These are phyloP conservation scores for Fusarium udum DNA, from an alignment of 2,329 filamentous ascomycete species.

Conservation along the genomic window DNA sequence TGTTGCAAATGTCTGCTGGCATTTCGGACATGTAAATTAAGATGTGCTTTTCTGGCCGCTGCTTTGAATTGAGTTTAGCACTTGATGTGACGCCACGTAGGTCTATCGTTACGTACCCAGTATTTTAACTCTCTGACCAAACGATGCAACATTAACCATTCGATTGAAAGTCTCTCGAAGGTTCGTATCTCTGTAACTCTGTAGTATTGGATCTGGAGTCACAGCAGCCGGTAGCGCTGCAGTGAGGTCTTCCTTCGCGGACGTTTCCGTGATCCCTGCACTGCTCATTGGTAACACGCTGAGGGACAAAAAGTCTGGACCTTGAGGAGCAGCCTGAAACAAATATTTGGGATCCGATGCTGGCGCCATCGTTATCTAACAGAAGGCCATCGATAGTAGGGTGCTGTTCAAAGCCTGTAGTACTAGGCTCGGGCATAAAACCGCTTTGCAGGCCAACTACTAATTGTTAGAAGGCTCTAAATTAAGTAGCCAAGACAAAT, in stretches of 20 bases:
- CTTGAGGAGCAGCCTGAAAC: not conserved
- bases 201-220: not conserved
- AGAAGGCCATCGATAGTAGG: not conserved
- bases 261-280: not conserved
- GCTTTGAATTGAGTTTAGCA: not conserved
- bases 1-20: not conserved
- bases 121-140: not conserved
- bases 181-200: accelerated
- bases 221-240: not conserved
- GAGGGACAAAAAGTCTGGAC: not conserved
- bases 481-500: accelerated
- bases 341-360: not conserved
- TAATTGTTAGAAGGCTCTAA: not conserved
- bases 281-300: accelerated
- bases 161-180: not conserved
- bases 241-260: not conserved
- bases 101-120: not conserved
- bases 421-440: not conserved
- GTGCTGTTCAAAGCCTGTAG: no score
- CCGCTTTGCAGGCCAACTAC: not conserved
- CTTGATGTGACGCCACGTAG: not conserved
- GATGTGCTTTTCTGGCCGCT: not conserved
- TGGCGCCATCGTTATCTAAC: not conserved
- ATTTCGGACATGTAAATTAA: not conserved
- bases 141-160: no score